phyloP scores from a whole-genome alignment of 257 asterid species.

The Gynochthodes officinalis region DNA sequence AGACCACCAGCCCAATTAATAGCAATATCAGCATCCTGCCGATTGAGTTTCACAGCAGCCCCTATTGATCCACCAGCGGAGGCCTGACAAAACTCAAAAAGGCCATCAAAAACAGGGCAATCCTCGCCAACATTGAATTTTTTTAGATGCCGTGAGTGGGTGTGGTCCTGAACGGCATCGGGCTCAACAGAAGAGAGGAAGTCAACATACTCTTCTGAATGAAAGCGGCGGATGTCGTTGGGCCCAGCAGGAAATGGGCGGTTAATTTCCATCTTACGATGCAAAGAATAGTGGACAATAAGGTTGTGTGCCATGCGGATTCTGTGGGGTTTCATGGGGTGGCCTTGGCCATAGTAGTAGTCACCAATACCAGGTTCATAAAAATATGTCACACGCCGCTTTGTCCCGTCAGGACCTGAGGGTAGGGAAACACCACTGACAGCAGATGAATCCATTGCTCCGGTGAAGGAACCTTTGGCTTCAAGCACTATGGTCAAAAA shows the following conservation, averaged over 20 bases:
- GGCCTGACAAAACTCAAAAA: slow-evolving; percentile 66
- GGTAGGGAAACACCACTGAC: slow-evolving; percentile 63
- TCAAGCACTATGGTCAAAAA: not conserved
- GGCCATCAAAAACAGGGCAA: slow-evolving; percentile 65
- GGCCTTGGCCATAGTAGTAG: slow-evolving; percentile 72
- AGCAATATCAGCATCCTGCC: slow-evolving; percentile 76
- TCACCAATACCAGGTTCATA: slow-evolving; percentile 72
- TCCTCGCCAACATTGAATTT: slow-evolving; percentile 70
- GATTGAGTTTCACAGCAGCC: slow-evolving; percentile 70
- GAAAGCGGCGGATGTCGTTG: slow-evolving; percentile 52
- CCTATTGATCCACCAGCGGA: slow-evolving; percentile 86
- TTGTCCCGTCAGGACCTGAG: slow-evolving; percentile 62
- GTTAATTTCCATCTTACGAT: slow-evolving; percentile 62
- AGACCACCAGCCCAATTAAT: slow-evolving; percentile 94
- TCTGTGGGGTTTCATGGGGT: slow-evolving; percentile 87
- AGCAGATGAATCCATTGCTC: slow-evolving; percentile 32
- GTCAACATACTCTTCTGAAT: slow-evolving; percentile 67
- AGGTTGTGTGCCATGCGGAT: slow-evolving; percentile 78
- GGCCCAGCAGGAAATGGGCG: slow-evolving; percentile 59
- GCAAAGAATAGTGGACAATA: slow-evolving; percentile 59
- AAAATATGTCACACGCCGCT: slow-evolving; percentile 76
- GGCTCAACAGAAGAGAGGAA: slow-evolving; percentile 60
- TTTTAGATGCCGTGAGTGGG: slow-evolving; percentile 47
- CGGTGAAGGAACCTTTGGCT: not conserved
- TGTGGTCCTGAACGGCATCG: slow-evolving; percentile 45